Evolutionary conservation across 2,329 filamentous ascomycete species (phyloP).

Genomic region (Cladosporium colombiae): DNA sequence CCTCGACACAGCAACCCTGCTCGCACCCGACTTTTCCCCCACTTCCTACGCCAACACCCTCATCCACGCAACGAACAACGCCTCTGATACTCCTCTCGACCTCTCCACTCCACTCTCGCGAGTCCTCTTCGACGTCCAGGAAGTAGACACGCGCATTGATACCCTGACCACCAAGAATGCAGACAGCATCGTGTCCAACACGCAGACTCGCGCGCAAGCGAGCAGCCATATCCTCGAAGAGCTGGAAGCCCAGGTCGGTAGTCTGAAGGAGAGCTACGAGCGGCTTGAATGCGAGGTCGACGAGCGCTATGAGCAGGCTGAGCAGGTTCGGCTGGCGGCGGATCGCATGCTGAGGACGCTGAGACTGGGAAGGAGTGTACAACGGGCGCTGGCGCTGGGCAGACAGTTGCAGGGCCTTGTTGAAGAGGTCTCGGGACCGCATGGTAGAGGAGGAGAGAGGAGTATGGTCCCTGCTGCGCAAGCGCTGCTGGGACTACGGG

Average conservation of each 20-base stretch:
- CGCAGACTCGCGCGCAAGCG: conserved; percentile 70
- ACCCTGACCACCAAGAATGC: conserved; percentile 82
- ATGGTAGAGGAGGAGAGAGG: conserved; percentile 46
- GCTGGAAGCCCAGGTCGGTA: conserved; percentile 76
- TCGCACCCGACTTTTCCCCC: conserved; percentile 79
- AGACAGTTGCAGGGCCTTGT: conserved; percentile 87
- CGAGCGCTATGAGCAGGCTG: conserved; percentile 80
- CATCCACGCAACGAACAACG: conserved; percentile 87
- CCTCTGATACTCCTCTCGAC: conserved; percentile 84
- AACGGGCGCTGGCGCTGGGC: conserved; percentile 76
- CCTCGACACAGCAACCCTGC: conserved; percentile 92
- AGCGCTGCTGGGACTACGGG: conserved; percentile 73
- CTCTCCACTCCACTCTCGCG: conserved; percentile 90
- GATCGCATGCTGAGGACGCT: conserved; percentile 79
- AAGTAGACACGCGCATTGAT: conserved; percentile 95
- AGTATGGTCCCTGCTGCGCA: conserved; percentile 81
- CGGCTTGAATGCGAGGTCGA: conserved; percentile 85
- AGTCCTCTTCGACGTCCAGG: conserved; percentile 94
- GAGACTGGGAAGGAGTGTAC: conserved; percentile 72
- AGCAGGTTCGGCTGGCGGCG: conserved; percentile 76
- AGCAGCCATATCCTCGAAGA: conserved; percentile 72
- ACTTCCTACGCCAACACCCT: conserved; percentile 83
- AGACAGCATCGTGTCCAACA: conserved; percentile 76
- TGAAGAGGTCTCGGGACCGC: conserved; percentile 60
- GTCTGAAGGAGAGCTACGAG: conserved; percentile 80